These are phyloP conservation scores for Talaromyces verruculosus DNA, from an alignment of 2,329 filamentous ascomycete species.

Conservation along the genomic window DNA sequence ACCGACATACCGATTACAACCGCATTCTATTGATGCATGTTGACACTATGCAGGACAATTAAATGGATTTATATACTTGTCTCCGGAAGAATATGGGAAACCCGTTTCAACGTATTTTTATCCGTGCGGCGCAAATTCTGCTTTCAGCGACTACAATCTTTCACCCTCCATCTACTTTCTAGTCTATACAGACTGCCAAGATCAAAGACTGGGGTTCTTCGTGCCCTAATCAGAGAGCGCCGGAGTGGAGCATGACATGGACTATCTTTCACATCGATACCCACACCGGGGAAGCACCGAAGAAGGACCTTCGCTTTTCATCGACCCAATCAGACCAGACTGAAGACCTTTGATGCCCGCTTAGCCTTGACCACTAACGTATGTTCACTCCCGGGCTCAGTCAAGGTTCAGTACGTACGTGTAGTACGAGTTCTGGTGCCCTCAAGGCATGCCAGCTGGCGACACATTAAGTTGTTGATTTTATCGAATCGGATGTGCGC, in stretches of 20 bases:
- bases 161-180: neutral
- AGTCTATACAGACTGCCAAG: neutral
- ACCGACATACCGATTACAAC: neutral
- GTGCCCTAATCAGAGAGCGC: neutral
- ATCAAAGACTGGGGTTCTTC: neutral
- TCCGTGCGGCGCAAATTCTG: neutral
- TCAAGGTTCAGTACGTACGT: constrained; percentile 28
- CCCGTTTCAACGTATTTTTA: neutral
- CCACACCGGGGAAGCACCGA: neutral
- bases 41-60: neutral
- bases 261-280: neutral
- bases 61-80: neutral
- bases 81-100: neutral
- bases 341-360: neutral
- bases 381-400: neutral
- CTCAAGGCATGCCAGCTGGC: constrained; percentile 61
- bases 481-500: constrained; percentile 78
- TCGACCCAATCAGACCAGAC: neutral
- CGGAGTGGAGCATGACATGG: neutral
- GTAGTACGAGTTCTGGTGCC: constrained; percentile 50
- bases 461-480: constrained; percentile 73
- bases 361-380: neutral
- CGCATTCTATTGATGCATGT: neutral
- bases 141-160: neutral
- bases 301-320: neutral